A percentile compares a stretch with the other conserved stretches of the same genome.
These are phyloP conservation scores for Neoconidiobolus thromboides DNA, from an alignment of 371 early-diverging fungal genomes.

Conservation along the genomic window DNA sequence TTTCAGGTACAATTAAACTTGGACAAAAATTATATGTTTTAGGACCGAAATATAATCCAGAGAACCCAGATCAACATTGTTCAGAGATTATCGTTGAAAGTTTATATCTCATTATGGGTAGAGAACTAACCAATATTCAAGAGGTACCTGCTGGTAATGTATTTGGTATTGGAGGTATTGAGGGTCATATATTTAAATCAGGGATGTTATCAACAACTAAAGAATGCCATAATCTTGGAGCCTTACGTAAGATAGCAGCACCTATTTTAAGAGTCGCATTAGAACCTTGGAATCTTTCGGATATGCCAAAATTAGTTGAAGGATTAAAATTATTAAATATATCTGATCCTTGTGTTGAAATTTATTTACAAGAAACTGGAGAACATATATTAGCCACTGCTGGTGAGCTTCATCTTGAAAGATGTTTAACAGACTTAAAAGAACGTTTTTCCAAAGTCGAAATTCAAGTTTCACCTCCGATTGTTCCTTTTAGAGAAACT, in stretches of 20 bases:
- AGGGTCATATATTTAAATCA: constrained; percentile 68
- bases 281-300: constrained; percentile 46
- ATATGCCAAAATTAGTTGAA: constrained; percentile 65
- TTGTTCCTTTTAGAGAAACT: constrained; percentile 95
- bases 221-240: constrained; percentile 10
- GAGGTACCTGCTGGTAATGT: constrained; percentile 88
- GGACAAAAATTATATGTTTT: constrained; percentile 75
- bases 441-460: constrained; percentile 87
- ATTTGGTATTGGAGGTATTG: constrained; percentile 88
- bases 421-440: constrained; percentile 82
- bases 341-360: constrained; percentile 87
- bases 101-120: constrained; percentile 89
- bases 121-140: constrained; percentile 61
- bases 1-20: constrained; percentile 68
- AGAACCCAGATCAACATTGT: constrained; percentile 36
- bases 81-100: constrained; percentile 49
- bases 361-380: constrained; percentile 78
- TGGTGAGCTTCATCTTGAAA: constrained; percentile 89
- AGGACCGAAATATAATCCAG: constrained; percentile 81
- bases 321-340: constrained; percentile 80
- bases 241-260: constrained; percentile 23
- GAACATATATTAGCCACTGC: constrained; percentile 91
- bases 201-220: constrained; percentile 63
- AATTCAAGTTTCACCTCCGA: constrained; percentile 81
- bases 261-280: constrained; percentile 92